phyloP scores from a whole-genome alignment of 192 early-diverging fungal species.

The Coemansia sp. region DNA sequence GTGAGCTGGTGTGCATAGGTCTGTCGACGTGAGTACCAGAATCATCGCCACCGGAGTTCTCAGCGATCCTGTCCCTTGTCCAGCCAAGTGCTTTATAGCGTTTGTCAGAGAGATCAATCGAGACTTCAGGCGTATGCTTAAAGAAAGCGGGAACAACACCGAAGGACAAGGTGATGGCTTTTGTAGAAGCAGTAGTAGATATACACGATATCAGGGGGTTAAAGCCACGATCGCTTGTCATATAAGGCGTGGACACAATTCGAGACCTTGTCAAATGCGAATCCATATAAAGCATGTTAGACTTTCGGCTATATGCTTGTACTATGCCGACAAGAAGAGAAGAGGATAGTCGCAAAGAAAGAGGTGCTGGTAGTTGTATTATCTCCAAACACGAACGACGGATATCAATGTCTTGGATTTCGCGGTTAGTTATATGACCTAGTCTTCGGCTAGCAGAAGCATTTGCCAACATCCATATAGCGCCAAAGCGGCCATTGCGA shows the following conservation, averaged over 20 bases:
- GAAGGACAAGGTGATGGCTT: not conserved
- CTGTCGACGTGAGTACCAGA: not conserved
- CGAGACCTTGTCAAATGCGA: constrained; percentile 22
- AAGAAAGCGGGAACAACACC: not conserved
- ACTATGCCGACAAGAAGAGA: constrained; percentile 33
- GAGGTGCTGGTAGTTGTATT: constrained; percentile 13
- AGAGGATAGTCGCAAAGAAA: constrained; percentile 39
- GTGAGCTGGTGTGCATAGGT: not conserved
- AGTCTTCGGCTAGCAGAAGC: constrained; percentile 11
- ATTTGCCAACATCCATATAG: constrained; percentile 40
- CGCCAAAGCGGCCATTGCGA: constrained; percentile 32
- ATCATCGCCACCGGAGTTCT: not conserved
- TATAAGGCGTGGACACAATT: constrained; percentile 34
- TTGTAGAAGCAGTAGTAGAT: not conserved
- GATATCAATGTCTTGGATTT: constrained; percentile 33
- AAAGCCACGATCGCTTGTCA: constrained; percentile 22
- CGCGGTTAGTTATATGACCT: constrained; percentile 22
- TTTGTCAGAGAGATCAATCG: not conserved
- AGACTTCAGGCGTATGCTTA: not conserved
- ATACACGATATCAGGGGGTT: constrained; percentile 26
- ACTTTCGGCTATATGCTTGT: constrained; percentile 24
- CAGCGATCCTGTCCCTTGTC: not conserved
- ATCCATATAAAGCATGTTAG: constrained; percentile 20
- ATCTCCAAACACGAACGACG: constrained; percentile 31
- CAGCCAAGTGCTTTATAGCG: not conserved